Base-by-base conservation (phyloP, 2,329 filamentous ascomycete genomes). In the Teratosphaeria zuluensis region DNA sequence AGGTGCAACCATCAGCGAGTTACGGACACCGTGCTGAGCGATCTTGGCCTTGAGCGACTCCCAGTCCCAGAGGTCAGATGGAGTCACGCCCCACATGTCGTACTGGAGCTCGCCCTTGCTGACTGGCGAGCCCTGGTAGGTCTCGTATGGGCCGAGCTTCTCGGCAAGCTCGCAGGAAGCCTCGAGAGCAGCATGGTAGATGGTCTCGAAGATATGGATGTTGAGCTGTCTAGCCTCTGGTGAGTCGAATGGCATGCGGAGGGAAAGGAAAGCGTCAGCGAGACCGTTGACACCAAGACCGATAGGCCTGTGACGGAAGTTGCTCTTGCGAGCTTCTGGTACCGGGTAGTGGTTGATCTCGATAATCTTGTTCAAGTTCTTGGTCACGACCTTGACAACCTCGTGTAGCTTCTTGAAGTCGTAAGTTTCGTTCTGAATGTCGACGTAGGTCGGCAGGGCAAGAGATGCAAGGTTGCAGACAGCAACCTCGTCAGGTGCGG, bases 281-380 rank as follows among this genome's bases (percentile, higher is more conserved):
- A 99, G 87, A 81, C 94, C 94, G 75, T 96, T 92, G 53, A 99
- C 94, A 83, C 94, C 94, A 59, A 99, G 86, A 72, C 92, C 94
- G 70, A 99, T 92, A 58, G 94, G 94, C 59, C 94, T 84, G 78
- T 99, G 94, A 66, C 94, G 89, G 84, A 96, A 89, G 81, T 99
- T 99, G 83, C 91, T 96, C 79, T 91, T 94, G 73, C 84, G 84
- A 48, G 94, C 94, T 78, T 99, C 94, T 56, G 82, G 83, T 11
- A 99, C 92, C n/a, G 94, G 94, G 77, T 99, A 99, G 80, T 95
- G 88, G 81, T 99, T 99, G 78, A 95, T 84, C 65, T 99, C 92
- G 65, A 99, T 96, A 76, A 96, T 96, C 81, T 87, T 94, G 85
- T 99, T 99, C 74, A 99, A 77, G 77, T 99, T 99, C 73, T 86